phyloP scores from a whole-genome alignment of 768 basidiomycete genomes.

The Podaxis carcinomalis region DNA sequence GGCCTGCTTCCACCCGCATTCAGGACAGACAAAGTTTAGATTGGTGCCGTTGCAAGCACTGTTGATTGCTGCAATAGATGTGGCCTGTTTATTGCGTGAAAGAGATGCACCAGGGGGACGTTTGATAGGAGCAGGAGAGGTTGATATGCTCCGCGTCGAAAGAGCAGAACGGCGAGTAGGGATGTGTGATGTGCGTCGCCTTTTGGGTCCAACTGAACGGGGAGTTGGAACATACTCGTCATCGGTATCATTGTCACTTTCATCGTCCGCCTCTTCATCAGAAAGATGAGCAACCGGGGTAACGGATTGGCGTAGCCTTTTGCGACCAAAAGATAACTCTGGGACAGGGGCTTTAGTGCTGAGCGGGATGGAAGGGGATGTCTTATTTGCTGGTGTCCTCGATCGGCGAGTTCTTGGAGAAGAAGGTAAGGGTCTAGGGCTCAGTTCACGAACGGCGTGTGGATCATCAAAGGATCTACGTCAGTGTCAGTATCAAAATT shows the following conservation, averaged over 20 bases:
- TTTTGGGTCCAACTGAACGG: not conserved
- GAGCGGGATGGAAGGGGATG: slow-evolving; percentile 7
- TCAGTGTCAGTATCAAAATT: not conserved
- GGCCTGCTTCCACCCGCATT: slow-evolving; percentile 42
- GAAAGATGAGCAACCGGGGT: not conserved
- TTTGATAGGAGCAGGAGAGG: not conserved
- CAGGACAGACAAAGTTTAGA: slow-evolving; percentile 37
- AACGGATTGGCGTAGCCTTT: not conserved
- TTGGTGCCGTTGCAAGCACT: slow-evolving; percentile 15
- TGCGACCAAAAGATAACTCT: not conserved
- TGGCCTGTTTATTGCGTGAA: slow-evolving; percentile 44
- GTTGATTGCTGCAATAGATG: slow-evolving; percentile 17
- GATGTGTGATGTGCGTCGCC: slow-evolving; percentile 1
- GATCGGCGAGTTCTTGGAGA: slow-evolving; percentile 10
- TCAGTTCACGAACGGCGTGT: not conserved
- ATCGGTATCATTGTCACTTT: slow-evolving; percentile 37
- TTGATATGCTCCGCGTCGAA: not conserved
- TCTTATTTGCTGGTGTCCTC: slow-evolving; percentile 5
- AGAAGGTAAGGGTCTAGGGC: slow-evolving; percentile 8
- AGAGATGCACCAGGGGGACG: slow-evolving; percentile 15
- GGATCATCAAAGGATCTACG: slow-evolving; percentile 3
- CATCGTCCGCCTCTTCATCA: slow-evolving; percentile 26
- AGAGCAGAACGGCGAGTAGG: not conserved
- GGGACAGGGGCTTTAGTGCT: not conserved
- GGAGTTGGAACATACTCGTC: slow-evolving; percentile 44